Base-by-base conservation (phyloP, 2,329 filamentous ascomycete genomes). In the Phyllachora maydis region DNA sequence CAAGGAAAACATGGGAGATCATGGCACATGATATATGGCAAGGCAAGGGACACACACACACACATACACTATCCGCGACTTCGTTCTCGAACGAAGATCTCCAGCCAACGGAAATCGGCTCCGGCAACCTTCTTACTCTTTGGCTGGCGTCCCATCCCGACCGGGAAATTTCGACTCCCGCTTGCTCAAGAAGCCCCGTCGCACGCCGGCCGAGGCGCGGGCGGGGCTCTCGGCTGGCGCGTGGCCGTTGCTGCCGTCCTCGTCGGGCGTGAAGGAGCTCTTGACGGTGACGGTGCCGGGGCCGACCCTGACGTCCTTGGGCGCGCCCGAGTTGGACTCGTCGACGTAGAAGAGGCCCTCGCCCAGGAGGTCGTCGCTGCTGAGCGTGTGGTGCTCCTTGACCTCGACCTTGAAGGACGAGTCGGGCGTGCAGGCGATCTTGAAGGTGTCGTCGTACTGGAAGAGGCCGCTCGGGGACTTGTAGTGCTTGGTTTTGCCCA, bases 321-420 rank as follows among this genome's bases (percentile, higher is more conserved):
- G 73, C 16, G 59, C 54, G 8, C 65, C 65, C 1, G 57, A 52
- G 3, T 66, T 64, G 2, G 59, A 64, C 41, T 98, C 85, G 32
- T 85, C 81, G n/a, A 98, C 66, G 42, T 90, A 83, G 51, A 92
- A 91, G n/a, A 75, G 44, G 4, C 66, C 66, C 40, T 95, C 83
- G 25, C 88, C 88, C 0, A 98, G 60, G 28, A 73, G 65, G 26
- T 83, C 73, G 41, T 90, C 81, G 28, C 69, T 74, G 24, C 78
- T 75, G 40, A 95, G 85, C 1, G 71, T 77, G 38, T 76, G 67
- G 40, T 92, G 79, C 36, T 82, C 75, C 42, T 82, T 82, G 30
- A 82, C 82, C 32, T 77, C 65, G 30, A 98, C 43, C 43, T 81
- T 76, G 62, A 93, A 95, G 40, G 78, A 71, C 12, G 76, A 60